Percentiles rank a stretch among this genome's conserved stretches.
Conservation (phyloP, 1,139 yeast species). For the Geotrichum reessii region DNA sequence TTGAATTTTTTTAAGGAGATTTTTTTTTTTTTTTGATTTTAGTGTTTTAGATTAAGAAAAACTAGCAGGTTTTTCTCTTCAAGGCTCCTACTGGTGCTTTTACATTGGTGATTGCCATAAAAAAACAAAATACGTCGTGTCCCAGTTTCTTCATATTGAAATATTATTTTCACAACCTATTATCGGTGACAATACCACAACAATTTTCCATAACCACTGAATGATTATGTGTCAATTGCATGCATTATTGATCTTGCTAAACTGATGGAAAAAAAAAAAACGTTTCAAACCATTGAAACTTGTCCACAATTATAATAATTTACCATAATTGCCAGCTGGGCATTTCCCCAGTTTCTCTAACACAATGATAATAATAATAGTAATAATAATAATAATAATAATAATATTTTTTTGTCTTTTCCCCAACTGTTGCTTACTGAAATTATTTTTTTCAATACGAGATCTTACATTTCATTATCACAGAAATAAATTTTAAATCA, state of each 20-base stretch:
- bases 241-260: not conserved
- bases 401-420: not conserved
- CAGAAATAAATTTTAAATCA: not conserved
- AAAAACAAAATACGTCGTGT: not conserved
- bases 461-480: not conserved
- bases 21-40: not conserved
- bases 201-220: not conserved
- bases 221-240: not conserved
- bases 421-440: not conserved
- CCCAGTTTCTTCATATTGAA: not conserved
- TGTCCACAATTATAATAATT: not conserved
- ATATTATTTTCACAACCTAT: not conserved
- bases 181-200: not conserved
- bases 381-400: no score
- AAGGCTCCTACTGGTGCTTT: not conserved
- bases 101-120: not conserved
- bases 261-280: no score
- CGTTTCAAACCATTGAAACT: not conserved
- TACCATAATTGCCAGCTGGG: not conserved
- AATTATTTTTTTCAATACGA: not conserved
- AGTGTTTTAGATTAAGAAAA: no score
- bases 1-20: no score
- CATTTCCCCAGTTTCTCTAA: not conserved
- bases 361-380: no score
- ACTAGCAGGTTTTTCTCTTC: not conserved